Evolutionary conservation across 352 stramenopile species (phyloP), one percentile per base, ranked within the genome.

Genomic region (Thalassiosira delicatula): DNA sequence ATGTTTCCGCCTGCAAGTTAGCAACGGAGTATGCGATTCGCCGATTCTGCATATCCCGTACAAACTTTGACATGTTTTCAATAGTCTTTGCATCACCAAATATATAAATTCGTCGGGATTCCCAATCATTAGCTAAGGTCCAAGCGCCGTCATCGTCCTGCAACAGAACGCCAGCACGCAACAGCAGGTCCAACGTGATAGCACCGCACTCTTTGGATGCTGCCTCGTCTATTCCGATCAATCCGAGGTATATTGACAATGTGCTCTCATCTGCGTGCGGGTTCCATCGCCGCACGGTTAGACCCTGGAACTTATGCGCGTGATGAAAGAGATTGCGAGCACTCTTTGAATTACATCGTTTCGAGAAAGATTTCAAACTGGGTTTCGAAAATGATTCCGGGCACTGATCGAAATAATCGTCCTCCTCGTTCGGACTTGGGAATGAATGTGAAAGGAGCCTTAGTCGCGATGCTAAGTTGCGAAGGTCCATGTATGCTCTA

Each of bases 181-280:
- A 4, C 4, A 57, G 25, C 7, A 70, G 8, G 46, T 70, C 62
- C 1, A 70, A 17, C 3, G 23, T 25, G 2, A 70, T 35, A 12
- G 40, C 62, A 42, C 62, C 62, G 23, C 37, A 59, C 17, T 35
- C 37, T 11, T 35, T 59, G 1, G 62, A 56, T 29, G 19, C 25
- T 37, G 35, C 8, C 27, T 70, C 62, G 25, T 70, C 40, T 9
- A 70, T 70, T 1, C 37, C 62, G 21, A 70, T 42, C 1, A 70
- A 8, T 3, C 62, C 62, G 25, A 70, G 35, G 8, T 57, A 57
- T 42, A 30, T 57, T 37, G 62, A 59, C 42, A 57, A 21, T 3
- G 62, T 59, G 3, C 1, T 1, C 25, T 70, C 40, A 23, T 59
- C 40, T 2, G 25, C 21, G 25, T 70, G 5, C 17, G 62, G 62